A percentile compares a stretch with the other conserved stretches of the same genome.
Evolutionary conservation across 129 eudicot species (phyloP).

Genomic region (Saposhnikovia divaricata): DNA sequence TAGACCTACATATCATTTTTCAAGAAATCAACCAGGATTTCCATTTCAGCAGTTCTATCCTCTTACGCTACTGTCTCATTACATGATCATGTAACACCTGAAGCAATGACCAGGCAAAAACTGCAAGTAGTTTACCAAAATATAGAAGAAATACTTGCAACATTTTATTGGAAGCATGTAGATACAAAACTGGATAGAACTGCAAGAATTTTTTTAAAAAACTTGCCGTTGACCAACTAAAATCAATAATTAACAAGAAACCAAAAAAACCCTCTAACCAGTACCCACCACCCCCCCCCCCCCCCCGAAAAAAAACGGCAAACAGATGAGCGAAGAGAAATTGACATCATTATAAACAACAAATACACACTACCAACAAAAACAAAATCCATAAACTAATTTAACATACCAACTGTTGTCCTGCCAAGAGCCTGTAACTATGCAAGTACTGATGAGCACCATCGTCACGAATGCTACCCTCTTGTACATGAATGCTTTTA

Average conservation of each 20-base stretch:
- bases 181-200: too few relatives aligned
- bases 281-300: too few relatives aligned
- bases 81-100: neutral
- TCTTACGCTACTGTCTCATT: neutral
- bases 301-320: too few relatives aligned
- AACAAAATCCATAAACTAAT: neutral
- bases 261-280: neutral
- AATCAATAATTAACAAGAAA: too few relatives aligned
- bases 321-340: neutral
- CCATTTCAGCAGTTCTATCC: neutral
- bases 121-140: neutral
- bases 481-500: conserved; percentile 32
- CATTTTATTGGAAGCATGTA: too few relatives aligned
- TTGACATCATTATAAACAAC: neutral
- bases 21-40: neutral
- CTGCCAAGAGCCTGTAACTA: conserved; percentile 45
- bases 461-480: conserved; percentile 29
- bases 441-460: conserved; percentile 55
- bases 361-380: neutral
- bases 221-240: neutral
- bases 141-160: neutral
- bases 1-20: too few relatives aligned
- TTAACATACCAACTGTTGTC: conserved; percentile 52
- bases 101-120: neutral
- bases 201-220: too few relatives aligned